A percentile compares a stretch with the other conserved stretches of the same genome.
These are phyloP conservation scores for Podospora sp. DNA, from an alignment of 495 filamentous ascomycete genomes.

Conservation along the genomic window DNA sequence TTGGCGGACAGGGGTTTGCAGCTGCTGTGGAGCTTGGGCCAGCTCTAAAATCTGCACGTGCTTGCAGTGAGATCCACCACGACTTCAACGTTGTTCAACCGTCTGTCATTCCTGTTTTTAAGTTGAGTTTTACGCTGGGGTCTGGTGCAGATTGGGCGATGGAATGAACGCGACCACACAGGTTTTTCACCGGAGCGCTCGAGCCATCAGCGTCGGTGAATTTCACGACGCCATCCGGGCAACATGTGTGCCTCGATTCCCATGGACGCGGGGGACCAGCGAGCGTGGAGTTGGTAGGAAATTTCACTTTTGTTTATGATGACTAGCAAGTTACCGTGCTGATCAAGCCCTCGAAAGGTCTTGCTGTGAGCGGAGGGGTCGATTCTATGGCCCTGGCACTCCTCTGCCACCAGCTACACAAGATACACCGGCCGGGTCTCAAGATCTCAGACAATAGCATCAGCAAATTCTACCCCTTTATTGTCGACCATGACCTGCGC, in stretches of 20 bases:
- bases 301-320: not conserved
- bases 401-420: constrained; percentile 57
- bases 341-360: not conserved
- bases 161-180: constrained; percentile 48
- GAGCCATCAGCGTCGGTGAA: constrained; percentile 53
- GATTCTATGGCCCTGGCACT: constrained; percentile 93
- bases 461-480: constrained; percentile 60
- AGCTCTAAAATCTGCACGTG: not conserved
- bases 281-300: constrained; percentile 41
- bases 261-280: constrained; percentile 21
- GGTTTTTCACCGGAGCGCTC: constrained; percentile 44
- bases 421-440: constrained; percentile 26
- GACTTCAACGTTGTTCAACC: not conserved
- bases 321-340: constrained; percentile 3
- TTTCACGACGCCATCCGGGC: constrained; percentile 56
- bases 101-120: not conserved
- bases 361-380: constrained; percentile 85
- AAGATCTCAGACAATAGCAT: constrained; percentile 41
- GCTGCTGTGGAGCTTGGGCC: constrained; percentile 12
- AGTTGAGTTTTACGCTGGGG: not conserved
- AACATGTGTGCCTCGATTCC: constrained; percentile 52
- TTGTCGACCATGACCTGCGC: constrained; percentile 80
- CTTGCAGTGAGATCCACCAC: not conserved
- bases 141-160: constrained; percentile 28
- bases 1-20: constrained; percentile 5